Evolutionary conservation across 2,329 filamentous ascomycete species (phyloP).

Genomic region (Colletotrichum neosansevieriae): DNA sequence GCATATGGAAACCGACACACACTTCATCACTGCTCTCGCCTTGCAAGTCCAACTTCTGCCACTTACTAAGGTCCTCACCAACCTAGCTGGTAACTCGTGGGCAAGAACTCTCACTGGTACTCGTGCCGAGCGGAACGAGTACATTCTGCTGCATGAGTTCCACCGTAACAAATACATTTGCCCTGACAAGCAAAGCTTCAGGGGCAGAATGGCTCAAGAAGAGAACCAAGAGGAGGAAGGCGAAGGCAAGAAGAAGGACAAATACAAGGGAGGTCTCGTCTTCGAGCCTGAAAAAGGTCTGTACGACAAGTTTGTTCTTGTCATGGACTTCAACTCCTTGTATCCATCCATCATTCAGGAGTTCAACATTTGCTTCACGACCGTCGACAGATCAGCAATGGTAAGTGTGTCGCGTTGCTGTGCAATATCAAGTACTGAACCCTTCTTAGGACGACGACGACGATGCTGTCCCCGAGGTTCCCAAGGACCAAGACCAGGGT

Average conservation of each 20-base stretch:
- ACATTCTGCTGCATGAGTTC: constrained; percentile 98
- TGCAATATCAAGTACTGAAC: constrained; percentile 45
- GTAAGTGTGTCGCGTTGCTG: constrained; percentile 61
- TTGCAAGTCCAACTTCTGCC: constrained; percentile 92
- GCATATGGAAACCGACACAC: constrained; percentile 95
- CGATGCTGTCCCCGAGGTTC: constrained; percentile 89
- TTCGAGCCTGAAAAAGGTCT: constrained; percentile 98
- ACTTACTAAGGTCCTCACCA: constrained; percentile 94
- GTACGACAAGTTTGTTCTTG: constrained; percentile 97
- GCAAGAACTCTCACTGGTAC: constrained; percentile 95
- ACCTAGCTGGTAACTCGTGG: constrained; percentile 98
- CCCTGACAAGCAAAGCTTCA: constrained; percentile 91
- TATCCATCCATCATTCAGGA: constrained; percentile 99
- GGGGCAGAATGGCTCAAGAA: constrained; percentile 78
- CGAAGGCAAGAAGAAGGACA: constrained; percentile 96
- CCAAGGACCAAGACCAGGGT: constrained; percentile 80
- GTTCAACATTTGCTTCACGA: constrained; percentile 99
- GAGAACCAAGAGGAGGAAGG: constrained; percentile 77
- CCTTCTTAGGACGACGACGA: constrained; percentile 73
- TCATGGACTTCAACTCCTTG: constrained; percentile 99
- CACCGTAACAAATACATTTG: constrained; percentile 97
- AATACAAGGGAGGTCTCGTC: constrained; percentile 97
- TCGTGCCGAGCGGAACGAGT: constrained; percentile 96
- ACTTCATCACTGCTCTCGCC: constrained; percentile 92
- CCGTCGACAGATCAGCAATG: constrained; percentile 81